A percentile compares a stretch with the other conserved stretches of the same genome.
These are phyloP conservation scores for Mycena capillaripes DNA, from an alignment of 768 basidiomycete species.

Conservation along the genomic window DNA sequence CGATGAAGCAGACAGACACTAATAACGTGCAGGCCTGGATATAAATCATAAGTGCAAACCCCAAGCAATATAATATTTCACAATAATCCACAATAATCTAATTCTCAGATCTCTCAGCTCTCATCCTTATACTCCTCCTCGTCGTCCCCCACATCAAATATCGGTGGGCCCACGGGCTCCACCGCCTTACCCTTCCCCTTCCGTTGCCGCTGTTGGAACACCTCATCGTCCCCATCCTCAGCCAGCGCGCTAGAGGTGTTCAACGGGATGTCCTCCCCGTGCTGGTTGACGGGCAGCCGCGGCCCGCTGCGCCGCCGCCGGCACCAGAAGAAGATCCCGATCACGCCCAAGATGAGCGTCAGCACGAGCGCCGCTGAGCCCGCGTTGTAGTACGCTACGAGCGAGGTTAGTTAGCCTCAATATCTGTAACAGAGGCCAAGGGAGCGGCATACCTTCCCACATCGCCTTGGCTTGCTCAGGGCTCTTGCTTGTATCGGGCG, in stretches of 20 bases:
- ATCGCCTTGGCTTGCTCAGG: slow-evolving; percentile 86
- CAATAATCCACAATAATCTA: too few relatives aligned
- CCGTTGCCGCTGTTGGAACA: slow-evolving; percentile 43
- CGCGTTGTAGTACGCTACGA: slow-evolving; percentile 92
- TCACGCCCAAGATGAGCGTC: slow-evolving; percentile 73
- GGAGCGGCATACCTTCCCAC: slow-evolving; percentile 81
- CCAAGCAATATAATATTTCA: too few relatives aligned
- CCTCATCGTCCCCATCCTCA: slow-evolving; percentile 56
- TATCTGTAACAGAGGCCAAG: neutral
- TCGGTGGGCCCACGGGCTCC: slow-evolving; percentile 52
- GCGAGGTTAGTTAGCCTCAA: slow-evolving; percentile 4
- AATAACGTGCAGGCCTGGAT: too few relatives aligned
- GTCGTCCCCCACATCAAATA: slow-evolving; percentile 72
- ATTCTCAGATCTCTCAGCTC: too few relatives aligned
- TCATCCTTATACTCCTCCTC: slow-evolving; percentile 59
- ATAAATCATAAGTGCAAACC: too few relatives aligned
- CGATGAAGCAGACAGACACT: too few relatives aligned
- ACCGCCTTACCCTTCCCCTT: slow-evolving; percentile 62
- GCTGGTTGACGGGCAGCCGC: slow-evolving; percentile 52
- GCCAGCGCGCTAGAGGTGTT: slow-evolving; percentile 51
- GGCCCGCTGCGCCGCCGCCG: slow-evolving; percentile 65
- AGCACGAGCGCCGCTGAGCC: slow-evolving; percentile 91
- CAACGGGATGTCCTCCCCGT: slow-evolving; percentile 83
- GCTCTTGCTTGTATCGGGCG: slow-evolving; percentile 65
- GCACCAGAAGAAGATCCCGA: slow-evolving; percentile 87